Conservation (phyloP, 2,329 filamentous ascomycete genomes). For the Colletotrichum trifolii region DNA sequence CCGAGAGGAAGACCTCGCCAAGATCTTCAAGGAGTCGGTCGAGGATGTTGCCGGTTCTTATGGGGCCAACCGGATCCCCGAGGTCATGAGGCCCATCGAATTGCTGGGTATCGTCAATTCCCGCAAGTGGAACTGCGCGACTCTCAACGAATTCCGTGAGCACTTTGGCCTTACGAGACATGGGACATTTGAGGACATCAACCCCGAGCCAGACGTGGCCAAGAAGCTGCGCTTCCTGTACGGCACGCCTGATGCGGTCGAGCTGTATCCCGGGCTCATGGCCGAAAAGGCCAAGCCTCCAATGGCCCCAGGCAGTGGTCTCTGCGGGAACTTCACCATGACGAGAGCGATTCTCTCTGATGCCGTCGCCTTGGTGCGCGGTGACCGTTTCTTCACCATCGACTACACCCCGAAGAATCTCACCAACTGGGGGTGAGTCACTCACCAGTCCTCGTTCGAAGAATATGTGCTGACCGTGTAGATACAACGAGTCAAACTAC, state of each 20-base stretch:
- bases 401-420: conserved; percentile 70
- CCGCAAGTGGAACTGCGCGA: conserved; percentile 67
- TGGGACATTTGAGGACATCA: conserved; percentile 69
- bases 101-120: conserved; percentile 70
- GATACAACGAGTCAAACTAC: conserved; percentile 60
- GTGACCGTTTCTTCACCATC: conserved; percentile 72
- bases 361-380: conserved; percentile 70
- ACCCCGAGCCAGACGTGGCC: conserved; percentile 63
- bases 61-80: conserved; percentile 66
- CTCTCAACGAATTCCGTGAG: conserved; percentile 72
- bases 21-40: conserved; percentile 61
- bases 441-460: background rate
- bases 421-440: conserved; percentile 72
- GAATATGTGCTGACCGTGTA: background rate
- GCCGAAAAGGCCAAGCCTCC: conserved; percentile 58
- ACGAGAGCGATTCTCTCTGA: conserved; percentile 70
- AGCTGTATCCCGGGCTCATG: conserved; percentile 66
- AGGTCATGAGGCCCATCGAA: conserved; percentile 66
- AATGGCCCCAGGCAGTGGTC: conserved; percentile 57
- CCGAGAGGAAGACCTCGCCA: conserved; percentile 64
- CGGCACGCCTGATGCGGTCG: conserved; percentile 69
- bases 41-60: conserved; percentile 63
- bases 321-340: conserved; percentile 58
- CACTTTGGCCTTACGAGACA: conserved; percentile 69
- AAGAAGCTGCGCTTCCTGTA: conserved; percentile 64